These are phyloP conservation scores for Eragrostis tef DNA, from an alignment of 202 grass and related monocot genomes.

Conservation along the genomic window DNA sequence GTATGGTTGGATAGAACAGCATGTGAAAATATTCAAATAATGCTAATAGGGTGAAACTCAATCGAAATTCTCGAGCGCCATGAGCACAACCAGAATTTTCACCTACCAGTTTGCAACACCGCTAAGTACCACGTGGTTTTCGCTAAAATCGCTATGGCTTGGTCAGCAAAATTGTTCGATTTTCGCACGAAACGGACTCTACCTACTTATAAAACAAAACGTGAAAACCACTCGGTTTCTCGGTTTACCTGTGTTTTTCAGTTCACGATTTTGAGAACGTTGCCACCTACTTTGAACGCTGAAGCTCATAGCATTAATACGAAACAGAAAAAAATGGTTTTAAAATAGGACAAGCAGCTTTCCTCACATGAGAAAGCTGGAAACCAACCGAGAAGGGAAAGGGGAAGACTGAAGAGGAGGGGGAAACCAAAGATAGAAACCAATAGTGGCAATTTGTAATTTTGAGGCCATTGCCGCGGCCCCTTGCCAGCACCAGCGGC, in stretches of 20 bases:
- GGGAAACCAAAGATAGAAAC: conserved; percentile 36
- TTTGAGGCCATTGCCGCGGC: conserved; percentile 12
- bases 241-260: too few relatives aligned
- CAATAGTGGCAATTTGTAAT: conserved; percentile 56
- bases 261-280: too few relatives aligned
- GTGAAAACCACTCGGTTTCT: too few relatives aligned
- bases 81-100: too few relatives aligned
- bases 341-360: conserved; percentile 41
- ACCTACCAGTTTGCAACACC: too few relatives aligned
- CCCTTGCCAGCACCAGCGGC: conserved; percentile 11
- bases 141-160: too few relatives aligned
- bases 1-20: neutral
- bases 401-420: neutral
- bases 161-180: too few relatives aligned
- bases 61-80: neutral
- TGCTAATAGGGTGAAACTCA: too few relatives aligned
- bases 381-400: conserved; percentile 37
- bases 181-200: too few relatives aligned
- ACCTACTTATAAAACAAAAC: too few relatives aligned
- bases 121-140: too few relatives aligned
- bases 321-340: neutral
- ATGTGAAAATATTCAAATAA: neutral
- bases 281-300: neutral
- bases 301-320: neutral
- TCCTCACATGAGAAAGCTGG: conserved; percentile 19